These are phyloP conservation scores for Lolium rigidum DNA, from an alignment of 176 grass and related monocot species.

Conservation along the genomic window DNA sequence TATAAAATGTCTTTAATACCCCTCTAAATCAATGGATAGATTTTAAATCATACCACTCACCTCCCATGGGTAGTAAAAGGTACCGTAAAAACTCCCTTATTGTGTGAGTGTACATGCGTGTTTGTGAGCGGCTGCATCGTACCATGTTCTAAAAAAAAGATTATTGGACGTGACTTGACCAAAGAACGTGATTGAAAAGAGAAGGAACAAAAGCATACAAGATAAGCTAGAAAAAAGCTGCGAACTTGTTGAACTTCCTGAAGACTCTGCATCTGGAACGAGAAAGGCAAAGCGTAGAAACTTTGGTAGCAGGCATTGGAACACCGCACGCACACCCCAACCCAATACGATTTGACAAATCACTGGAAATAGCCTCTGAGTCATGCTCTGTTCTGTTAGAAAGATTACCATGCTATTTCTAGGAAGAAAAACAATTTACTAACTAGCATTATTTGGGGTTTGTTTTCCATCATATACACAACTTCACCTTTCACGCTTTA, in stretches of 20 bases:
- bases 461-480: background rate
- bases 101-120: no score
- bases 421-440: background rate
- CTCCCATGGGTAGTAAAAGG: no score
- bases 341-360: background rate
- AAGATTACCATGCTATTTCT: background rate
- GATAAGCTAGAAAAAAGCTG: slow-evolving; percentile 23
- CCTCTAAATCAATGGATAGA: no score
- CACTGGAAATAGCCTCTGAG: background rate
- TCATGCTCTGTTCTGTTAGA: background rate
- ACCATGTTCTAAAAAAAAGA: background rate
- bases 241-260: slow-evolving; percentile 21
- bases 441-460: background rate
- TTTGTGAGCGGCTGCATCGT: no score
- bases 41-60: no score
- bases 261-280: slow-evolving; percentile 27
- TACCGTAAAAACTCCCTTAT: no score
- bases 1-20: no score
- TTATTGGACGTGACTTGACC: background rate
- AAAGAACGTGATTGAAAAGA: background rate
- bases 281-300: background rate
- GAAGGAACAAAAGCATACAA: background rate
- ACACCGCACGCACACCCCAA: background rate
- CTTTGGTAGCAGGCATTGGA: no score
- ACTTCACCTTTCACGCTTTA: background rate